phyloP scores from a whole-genome alignment of 176 grass and related monocot genomes.

The Bonia amplexicaulis region DNA sequence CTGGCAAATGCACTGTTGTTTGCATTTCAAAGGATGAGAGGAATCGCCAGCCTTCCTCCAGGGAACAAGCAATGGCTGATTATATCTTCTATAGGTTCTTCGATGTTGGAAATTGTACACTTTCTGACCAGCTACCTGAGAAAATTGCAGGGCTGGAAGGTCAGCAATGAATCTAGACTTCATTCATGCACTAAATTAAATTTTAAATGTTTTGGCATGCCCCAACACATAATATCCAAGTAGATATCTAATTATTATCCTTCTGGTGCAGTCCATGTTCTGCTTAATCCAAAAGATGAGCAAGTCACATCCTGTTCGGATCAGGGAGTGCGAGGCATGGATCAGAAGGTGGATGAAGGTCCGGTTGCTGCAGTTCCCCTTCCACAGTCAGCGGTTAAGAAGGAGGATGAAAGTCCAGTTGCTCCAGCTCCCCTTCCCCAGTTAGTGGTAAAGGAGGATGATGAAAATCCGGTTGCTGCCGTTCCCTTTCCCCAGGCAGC shows the following conservation, averaged over 20 bases:
- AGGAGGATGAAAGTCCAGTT: constrained; percentile 22
- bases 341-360: constrained; percentile 12
- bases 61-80: constrained; percentile 60
- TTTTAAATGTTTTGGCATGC: constrained; percentile 6
- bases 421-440: constrained; percentile 19
- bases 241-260: neutral
- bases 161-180: constrained; percentile 27
- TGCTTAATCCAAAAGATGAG: constrained; percentile 62
- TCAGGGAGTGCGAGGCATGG: neutral
- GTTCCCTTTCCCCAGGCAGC: neutral
- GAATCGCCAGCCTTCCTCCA: constrained; percentile 62
- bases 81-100: constrained; percentile 80
- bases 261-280: constrained; percentile 42
- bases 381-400: neutral
- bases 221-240: neutral
- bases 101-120: constrained; percentile 45
- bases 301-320: constrained; percentile 7
- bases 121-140: constrained; percentile 58
- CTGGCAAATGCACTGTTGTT: constrained; percentile 83
- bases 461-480: neutral
- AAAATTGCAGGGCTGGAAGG: constrained; percentile 56
- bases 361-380: neutral
- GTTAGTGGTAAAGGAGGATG: constrained; percentile 6
- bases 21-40: constrained; percentile 74
- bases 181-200: neutral